Evolutionary conservation across 208 protist species (phyloP), one percentile per base, ranked within the genome.

Genomic region (Leishmania martiniquensis): DNA sequence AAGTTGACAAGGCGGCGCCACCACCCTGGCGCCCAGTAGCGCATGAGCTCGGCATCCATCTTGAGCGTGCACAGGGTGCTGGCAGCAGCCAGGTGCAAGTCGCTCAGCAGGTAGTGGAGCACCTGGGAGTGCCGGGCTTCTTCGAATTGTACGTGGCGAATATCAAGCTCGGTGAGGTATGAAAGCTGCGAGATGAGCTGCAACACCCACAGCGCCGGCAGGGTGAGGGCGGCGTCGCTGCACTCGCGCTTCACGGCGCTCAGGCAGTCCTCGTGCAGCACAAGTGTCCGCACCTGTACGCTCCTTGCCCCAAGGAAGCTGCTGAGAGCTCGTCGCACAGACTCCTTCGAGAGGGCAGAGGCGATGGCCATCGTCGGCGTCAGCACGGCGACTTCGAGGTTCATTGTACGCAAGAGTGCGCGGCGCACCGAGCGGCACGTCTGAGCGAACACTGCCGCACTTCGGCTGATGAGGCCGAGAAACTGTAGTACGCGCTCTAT

Each of bases 1-100:
- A 97, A 77, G 52, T 86, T 77, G 1, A 81, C 29, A 39, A 90
- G 88, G 12, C 86, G 85, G 39, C 86, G 82, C 93, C 93, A 97
- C 93, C 93, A 97, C 29, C 89, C 90, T 2, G 85, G 77, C 10
- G 80, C 81, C 93, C 93, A 97, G 32, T 84, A 83, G 17, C 69
- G 62, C 69, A 88, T 82, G 34, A 95, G 78, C 54, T 84, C 87
- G 17, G 84, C 74, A 49, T 91, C 88, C 45, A 95, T 80, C 75
- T 92, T 93, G n/a, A 97, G 81, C 52, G 81, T 87, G 59, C 77
- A 72, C 72, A 96, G 82, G 25, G 79, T 83, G 47, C 77, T 54
- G 34, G 86, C 87, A 9, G 81, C 86, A n/a, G 87, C 86, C 54
- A 95, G 67, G 82, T 95, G 77, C 10, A 97, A 77, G 80, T 95